These are phyloP conservation scores for Pseudohalonectria lignicola DNA, from an alignment of 2,329 filamentous ascomycete genomes.

Conservation along the genomic window DNA sequence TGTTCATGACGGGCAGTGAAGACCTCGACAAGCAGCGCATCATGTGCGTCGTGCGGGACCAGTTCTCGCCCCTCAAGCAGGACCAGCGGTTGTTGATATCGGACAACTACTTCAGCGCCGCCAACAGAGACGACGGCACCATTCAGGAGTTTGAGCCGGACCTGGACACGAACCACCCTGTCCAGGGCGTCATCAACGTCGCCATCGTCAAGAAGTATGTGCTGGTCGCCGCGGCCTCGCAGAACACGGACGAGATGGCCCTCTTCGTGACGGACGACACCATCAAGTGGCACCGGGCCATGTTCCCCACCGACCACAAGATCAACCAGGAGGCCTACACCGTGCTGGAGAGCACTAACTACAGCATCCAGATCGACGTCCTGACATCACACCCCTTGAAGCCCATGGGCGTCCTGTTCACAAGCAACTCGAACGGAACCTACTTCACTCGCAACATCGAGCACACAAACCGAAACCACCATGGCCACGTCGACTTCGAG, in stretches of 20 bases:
- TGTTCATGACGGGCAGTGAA: slow-evolving; percentile 60
- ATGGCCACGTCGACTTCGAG: slow-evolving; percentile 85
- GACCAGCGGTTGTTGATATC: slow-evolving; percentile 73
- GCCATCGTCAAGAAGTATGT: slow-evolving; percentile 80
- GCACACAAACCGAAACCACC: slow-evolving; percentile 74
- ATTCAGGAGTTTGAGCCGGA: slow-evolving; percentile 62
- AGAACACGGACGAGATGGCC: slow-evolving; percentile 79
- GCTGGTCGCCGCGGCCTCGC: slow-evolving; percentile 69
- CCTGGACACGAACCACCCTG: slow-evolving; percentile 61
- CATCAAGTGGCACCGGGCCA: slow-evolving; percentile 77
- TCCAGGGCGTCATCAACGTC: slow-evolving; percentile 71
- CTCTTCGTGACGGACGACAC: slow-evolving; percentile 83
- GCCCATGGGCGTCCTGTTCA: slow-evolving; percentile 81
- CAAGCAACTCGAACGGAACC: slow-evolving; percentile 94
- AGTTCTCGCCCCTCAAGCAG: slow-evolving; percentile 57
- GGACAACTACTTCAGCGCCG: slow-evolving; percentile 66
- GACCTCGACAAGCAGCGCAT: slow-evolving; percentile 59
- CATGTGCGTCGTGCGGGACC: slow-evolving; percentile 69
- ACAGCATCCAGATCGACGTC: slow-evolving; percentile 95
- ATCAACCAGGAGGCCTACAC: slow-evolving; percentile 83
- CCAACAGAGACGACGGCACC: slow-evolving; percentile 27
- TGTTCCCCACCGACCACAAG: slow-evolving; percentile 74
- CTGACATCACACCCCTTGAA: slow-evolving; percentile 55
- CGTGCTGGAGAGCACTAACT: slow-evolving; percentile 89
- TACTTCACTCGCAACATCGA: slow-evolving; percentile 90